Evolutionary conservation across 2,329 filamentous ascomycete genomes (phyloP).

Genomic region (Mycosphaerella arachidis): DNA sequence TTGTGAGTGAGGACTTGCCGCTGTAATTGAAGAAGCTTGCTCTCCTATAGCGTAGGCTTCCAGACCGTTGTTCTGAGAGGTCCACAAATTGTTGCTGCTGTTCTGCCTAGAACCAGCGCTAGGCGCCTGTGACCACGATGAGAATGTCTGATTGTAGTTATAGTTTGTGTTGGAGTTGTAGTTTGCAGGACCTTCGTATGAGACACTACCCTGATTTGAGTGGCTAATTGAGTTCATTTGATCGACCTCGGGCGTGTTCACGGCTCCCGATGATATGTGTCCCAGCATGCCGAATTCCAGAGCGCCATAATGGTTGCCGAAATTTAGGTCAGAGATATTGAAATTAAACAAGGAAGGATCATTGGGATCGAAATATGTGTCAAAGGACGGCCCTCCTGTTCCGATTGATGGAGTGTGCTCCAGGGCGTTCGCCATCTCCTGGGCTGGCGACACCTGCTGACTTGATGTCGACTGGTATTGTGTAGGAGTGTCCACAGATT

Average conservation of each 20-base stretch:
- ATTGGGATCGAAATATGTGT: conserved; percentile 75
- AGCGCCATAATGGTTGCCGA: conserved; percentile 92
- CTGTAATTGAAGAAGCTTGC: conserved; percentile 52
- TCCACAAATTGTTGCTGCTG: conserved; percentile 41
- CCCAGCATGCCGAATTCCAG: conserved; percentile 94
- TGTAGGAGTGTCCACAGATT: conserved; percentile 56
- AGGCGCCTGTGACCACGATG: conserved; percentile 33
- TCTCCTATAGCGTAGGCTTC: conserved; percentile 59
- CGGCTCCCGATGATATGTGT: conserved; percentile 88
- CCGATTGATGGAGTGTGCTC: conserved; percentile 39
- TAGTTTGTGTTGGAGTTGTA: conserved; percentile 22
- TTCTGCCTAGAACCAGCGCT: conserved; percentile 39
- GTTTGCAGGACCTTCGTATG: conserved; percentile 27
- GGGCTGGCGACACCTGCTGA: conserved; percentile 45
- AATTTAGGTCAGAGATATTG: conserved; percentile 88
- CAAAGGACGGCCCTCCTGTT: conserved; percentile 44
- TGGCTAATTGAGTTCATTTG: conserved; percentile 30
- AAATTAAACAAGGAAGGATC: conserved; percentile 94
- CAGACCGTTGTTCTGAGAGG: conserved; percentile 39
- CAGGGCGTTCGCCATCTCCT: conserved; percentile 46
- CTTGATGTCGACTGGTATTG: conserved; percentile 60
- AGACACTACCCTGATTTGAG: conserved; percentile 24
- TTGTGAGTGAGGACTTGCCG: conserved; percentile 55
- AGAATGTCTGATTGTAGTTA: conserved; percentile 22
- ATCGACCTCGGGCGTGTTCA: conserved; percentile 33